A percentile compares a stretch with the other conserved stretches of the same genome.
Conservation (phyloP, 371 early-diverging fungal species). For the Chytridiales sp. region DNA sequence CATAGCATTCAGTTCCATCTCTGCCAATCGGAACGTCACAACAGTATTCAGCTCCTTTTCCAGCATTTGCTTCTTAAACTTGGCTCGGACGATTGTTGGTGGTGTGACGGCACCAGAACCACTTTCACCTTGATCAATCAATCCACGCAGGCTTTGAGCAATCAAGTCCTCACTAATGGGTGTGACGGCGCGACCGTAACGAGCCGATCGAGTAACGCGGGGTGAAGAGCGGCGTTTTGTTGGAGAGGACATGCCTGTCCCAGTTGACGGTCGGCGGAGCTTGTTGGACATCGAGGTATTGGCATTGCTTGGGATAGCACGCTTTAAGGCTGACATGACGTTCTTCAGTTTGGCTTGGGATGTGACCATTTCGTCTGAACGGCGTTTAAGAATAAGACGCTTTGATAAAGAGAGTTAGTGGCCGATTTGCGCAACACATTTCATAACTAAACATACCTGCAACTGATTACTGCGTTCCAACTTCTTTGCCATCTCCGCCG, state of each 20-base stretch:
- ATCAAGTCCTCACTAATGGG: conserved; percentile 14
- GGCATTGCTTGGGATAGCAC: conserved; percentile 7
- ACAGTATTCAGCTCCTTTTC: conserved; percentile 59
- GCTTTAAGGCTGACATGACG: conserved; percentile 52
- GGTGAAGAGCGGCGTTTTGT: conserved; percentile 21
- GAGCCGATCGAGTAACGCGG: conserved; percentile 3
- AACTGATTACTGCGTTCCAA: conserved; percentile 66
- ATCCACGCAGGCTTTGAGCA: conserved; percentile 7
- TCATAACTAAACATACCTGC: conserved; percentile 44
- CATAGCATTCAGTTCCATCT: conserved; percentile 51
- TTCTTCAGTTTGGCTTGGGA: conserved; percentile 58
- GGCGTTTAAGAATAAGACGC: conserved; percentile 33
- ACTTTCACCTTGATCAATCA: neutral
- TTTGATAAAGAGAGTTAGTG: conserved; percentile 30
- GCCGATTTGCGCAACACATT: too few species aligned
- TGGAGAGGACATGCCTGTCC: conserved; percentile 12
- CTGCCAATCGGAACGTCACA: conserved; percentile 34
- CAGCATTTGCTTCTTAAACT: conserved; percentile 61
- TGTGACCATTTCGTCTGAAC: conserved; percentile 46
- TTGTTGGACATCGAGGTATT: conserved; percentile 13
- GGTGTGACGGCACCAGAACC: conserved; percentile 17
- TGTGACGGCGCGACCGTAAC: neutral
- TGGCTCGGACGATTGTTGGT: conserved; percentile 34
- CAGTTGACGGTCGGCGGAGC: conserved; percentile 9
- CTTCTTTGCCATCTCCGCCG: conserved; percentile 63